A percentile compares a stretch with the other conserved stretches of the same genome.
These are phyloP conservation scores for Pyrenula massariospora DNA, from an alignment of 495 filamentous ascomycete genomes.

Conservation along the genomic window DNA sequence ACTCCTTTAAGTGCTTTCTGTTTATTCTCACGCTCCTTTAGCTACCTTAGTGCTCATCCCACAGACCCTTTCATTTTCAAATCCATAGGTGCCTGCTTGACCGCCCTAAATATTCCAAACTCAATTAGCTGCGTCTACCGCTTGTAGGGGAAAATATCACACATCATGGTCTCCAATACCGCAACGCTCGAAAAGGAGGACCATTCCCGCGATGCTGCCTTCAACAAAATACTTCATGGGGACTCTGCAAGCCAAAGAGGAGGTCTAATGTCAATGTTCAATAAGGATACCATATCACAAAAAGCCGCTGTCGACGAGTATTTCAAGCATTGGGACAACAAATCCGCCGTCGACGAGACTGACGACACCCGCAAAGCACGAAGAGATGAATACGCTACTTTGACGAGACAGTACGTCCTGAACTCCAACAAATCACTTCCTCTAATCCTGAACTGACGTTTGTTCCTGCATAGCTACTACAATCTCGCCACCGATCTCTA, in stretches of 20 bases:
- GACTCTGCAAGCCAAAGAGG: slow-evolving; percentile 59
- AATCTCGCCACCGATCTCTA: slow-evolving; percentile 96
- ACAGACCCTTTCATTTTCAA: too few species aligned
- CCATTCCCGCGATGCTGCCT: slow-evolving; percentile 79
- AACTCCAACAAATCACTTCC: background rate
- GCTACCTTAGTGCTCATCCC: too few species aligned
- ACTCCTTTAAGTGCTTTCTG: too few species aligned
- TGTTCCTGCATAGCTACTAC: slow-evolving; percentile 59
- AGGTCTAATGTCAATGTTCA: slow-evolving; percentile 73
- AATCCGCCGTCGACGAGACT: slow-evolving; percentile 68
- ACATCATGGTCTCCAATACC: slow-evolving; percentile 13
- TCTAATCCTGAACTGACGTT: slow-evolving; percentile 11
- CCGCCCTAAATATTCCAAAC: too few species aligned
- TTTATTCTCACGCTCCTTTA: too few species aligned
- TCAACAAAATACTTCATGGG: slow-evolving; percentile 87
- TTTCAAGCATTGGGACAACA: slow-evolving; percentile 99
- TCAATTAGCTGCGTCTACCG: background rate
- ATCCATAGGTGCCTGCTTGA: too few species aligned
- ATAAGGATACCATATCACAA: slow-evolving; percentile 73
- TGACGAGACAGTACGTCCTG: slow-evolving; percentile 76
- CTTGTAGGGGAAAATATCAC: background rate
- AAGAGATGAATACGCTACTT: slow-evolving; percentile 80
- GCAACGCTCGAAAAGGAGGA: slow-evolving; percentile 74
- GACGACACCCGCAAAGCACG: slow-evolving; percentile 64
- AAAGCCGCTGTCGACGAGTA: slow-evolving; percentile 91